Conservation (phyloP, 2,329 filamentous ascomycete species). For the Aspergillus thermomutatus region DNA sequence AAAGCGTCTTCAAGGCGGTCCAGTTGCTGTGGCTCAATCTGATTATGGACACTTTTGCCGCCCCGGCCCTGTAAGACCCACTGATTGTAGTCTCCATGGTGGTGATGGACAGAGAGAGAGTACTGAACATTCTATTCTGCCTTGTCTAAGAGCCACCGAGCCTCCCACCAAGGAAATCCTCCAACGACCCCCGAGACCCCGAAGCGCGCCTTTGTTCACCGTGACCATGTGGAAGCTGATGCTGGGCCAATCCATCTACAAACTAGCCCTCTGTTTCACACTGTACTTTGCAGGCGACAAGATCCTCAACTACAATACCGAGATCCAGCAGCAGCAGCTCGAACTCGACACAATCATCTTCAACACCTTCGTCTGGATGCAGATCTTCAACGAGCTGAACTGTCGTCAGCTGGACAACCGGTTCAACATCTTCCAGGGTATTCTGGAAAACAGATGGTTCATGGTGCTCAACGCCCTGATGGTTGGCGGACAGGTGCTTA, state of each 20-base stretch:
- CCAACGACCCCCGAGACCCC: conserved; percentile 73
- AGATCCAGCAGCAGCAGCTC: conserved; percentile 44
- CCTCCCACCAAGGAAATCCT: conserved; percentile 80
- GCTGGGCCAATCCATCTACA: conserved; percentile 84
- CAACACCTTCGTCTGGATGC: conserved; percentile 99
- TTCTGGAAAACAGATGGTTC: conserved; percentile 84
- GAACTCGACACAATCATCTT: conserved; percentile 77
- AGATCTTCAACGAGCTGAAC: conserved; percentile 98
- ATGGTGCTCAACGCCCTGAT: conserved; percentile 80
- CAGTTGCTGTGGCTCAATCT: conserved; percentile 95
- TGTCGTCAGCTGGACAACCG: conserved; percentile 91
- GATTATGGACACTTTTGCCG: conserved; percentile 96
- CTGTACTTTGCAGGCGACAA: conserved; percentile 70
- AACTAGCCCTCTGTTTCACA: conserved; percentile 73
- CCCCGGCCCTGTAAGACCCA: conserved; percentile 62
- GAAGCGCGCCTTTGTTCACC: conserved; percentile 74
- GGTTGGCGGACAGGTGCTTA: conserved; percentile 84
- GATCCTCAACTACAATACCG: conserved; percentile 54
- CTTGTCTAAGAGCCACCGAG: conserved; percentile 62
- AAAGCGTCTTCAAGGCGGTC: conserved; percentile 79
- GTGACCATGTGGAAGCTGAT: conserved; percentile 99
- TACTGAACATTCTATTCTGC: too few species aligned
- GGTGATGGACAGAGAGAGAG: too few species aligned
- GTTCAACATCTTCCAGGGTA: conserved; percentile 92
- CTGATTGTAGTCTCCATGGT: too few species aligned